Conservation (phyloP, 768 basidiomycete genomes). For the Mycena pura region DNA sequence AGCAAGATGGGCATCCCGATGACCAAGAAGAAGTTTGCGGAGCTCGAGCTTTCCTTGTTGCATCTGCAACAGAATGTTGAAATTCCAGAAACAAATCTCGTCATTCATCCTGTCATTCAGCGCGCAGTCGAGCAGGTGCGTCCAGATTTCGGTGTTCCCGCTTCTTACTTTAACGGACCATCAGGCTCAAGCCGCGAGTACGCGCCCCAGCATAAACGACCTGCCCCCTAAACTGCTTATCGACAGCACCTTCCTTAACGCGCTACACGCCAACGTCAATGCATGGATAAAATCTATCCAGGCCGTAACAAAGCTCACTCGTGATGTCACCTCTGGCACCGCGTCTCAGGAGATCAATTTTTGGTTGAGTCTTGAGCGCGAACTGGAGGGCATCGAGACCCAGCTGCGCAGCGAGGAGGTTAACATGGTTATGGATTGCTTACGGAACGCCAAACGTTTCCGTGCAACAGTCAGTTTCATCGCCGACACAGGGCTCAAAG, state of each 20-base stretch:
- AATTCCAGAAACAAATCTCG: constrained; percentile 94
- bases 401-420: constrained; percentile 94
- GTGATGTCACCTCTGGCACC: constrained; percentile 93
- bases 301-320: constrained; percentile 91
- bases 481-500: constrained; percentile 95
- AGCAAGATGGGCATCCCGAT: constrained; percentile 95
- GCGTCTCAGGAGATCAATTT: constrained; percentile 99
- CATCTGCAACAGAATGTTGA: constrained; percentile 99
- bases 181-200: constrained; percentile 57
- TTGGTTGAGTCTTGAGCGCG: constrained; percentile 94
- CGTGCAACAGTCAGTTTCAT: constrained; percentile 98
- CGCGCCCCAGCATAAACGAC: constrained; percentile 76
- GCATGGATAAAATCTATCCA: constrained; percentile 99
- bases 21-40: constrained; percentile 99
- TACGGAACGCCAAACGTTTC: constrained; percentile 96
- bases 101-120: constrained; percentile 90
- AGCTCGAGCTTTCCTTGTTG: constrained; percentile 90
- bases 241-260: constrained; percentile 92
- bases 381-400: constrained; percentile 90
- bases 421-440: constrained; percentile 89
- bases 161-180: constrained; percentile 22
- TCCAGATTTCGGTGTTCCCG: constrained; percentile 4
- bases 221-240: constrained; percentile 76
- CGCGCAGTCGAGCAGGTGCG: constrained; percentile 78
- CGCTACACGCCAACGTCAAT: constrained; percentile 92